Evolutionary conservation across 768 basidiomycete genomes (phyloP), one percentile per base, ranked within the genome.

Genomic region (Termitomyces heimii): DNA sequence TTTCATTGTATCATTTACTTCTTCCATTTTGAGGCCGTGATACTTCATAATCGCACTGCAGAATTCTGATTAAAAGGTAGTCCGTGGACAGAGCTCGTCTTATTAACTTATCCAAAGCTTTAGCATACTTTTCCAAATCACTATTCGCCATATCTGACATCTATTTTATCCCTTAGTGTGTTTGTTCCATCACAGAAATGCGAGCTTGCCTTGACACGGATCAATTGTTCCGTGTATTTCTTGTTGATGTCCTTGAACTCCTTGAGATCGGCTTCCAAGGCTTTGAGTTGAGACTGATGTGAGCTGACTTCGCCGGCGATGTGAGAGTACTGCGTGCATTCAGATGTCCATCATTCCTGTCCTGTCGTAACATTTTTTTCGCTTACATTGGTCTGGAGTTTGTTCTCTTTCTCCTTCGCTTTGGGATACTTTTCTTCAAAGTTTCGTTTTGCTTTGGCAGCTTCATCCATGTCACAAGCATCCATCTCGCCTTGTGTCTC

Each of bases 121-220:
- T 98, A 5, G 85, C 92, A 60, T 98, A 98, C 75, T 98, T 98
- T 75, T 99, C 96, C 53, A 99, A 71, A 70, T 99, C 97, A 58
- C 83, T 89, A 70, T 96, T 98, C 6, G 96, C 94, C 87, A 98
- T 93, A 70, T 98, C 95, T 32, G 94, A 93, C 73, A 97, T 92
- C 95, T 98, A 62, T 26, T 39, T 46, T 20, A 14, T 29, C 28
- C 50, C 45, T 37, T 20, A 50, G 43, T 40, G 18, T n/a, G 14
- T 20, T n/a, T 29, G 43, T 9, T 26, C 34, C 14, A 47, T 24
- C 53, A 55, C 44, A 39, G 31, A 18, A 55, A 47, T 20, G 43
- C 8, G 12, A 48, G 4, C 74, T 40, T 64, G 93, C 95, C 82
- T 98, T 98, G 66, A 97, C 94, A 75, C 87, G 91, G 65, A 98